These are phyloP conservation scores for Glaciozyma martinii DNA, from an alignment of 768 basidiomycete genomes.

Conservation along the genomic window DNA sequence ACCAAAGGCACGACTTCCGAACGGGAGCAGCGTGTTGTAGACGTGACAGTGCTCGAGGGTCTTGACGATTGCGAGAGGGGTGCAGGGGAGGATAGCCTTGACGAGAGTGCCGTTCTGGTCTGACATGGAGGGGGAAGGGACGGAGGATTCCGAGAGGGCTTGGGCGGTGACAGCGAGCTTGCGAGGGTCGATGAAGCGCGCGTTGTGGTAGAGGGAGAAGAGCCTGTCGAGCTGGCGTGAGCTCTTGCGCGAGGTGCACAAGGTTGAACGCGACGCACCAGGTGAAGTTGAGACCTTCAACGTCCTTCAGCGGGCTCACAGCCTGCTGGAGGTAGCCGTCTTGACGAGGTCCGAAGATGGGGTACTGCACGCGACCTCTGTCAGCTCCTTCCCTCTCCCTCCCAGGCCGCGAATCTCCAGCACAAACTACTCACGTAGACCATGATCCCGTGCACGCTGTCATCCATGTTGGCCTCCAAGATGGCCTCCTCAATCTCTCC, in stretches of 20 bases:
- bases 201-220: conserved; percentile 48
- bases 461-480: conserved; percentile 86
- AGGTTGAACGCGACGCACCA: conserved; percentile 65
- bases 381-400: neutral
- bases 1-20: conserved; percentile 90
- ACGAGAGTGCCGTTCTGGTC: conserved; percentile 48
- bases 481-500: conserved; percentile 87
- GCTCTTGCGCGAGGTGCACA: conserved; percentile 1
- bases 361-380: conserved; percentile 71
- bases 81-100: conserved; percentile 95
- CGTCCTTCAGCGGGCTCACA: conserved; percentile 92
- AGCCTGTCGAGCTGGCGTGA: no score
- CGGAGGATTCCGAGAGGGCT: neutral
- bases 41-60: conserved; percentile 81
- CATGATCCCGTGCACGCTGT: conserved; percentile 58
- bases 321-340: conserved; percentile 97
- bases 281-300: conserved; percentile 83
- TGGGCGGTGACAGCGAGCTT: conserved; percentile 49
- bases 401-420: no score
- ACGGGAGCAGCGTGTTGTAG: conserved; percentile 83
- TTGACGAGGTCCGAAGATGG: conserved; percentile 71
- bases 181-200: conserved; percentile 78
- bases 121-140: conserved; percentile 36
- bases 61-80: conserved; percentile 93
- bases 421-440: conserved; percentile 43